Evolutionary conservation across 1,284 basidiomycete species (phyloP), one percentile per base, ranked within the genome.

Genomic region (Pseudomicrostroma phylloplanum): DNA sequence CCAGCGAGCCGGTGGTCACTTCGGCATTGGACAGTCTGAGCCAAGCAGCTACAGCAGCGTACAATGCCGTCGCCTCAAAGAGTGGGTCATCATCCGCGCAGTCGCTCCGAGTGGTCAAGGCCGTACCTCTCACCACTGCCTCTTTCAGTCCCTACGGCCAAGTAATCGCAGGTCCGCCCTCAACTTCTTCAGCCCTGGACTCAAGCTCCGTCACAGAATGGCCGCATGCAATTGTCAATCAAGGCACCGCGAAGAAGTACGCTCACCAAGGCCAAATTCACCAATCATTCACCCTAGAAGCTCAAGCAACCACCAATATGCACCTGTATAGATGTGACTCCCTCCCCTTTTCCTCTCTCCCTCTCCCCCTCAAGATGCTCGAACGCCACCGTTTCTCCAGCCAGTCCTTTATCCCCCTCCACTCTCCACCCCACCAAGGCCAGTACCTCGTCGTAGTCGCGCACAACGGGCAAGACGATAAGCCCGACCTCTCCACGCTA

Each of bases 361-460:
- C 72, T 13, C 73, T 73, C n/a, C 60, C 62, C 30, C 67, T 76
- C 41, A 68, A 69, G 49, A 61, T 77, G 55, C 63, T 77, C 7
- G 75, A 77, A 49, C 58, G 74, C 26, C 75, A 77, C 55, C 55
- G 67, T n/a, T 72, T 71, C 58, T 76, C 72, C 12, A 71, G 66
- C 8, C 75, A 77, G 59, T 62, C 68, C 7, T 77, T 77, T 25
- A 55, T 77, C 40, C 75, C 75, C 2, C 64, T 76, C 63, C 65
- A 66, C 0, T 58, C 64, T 11, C 56, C 43, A 11, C 15, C 12
- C 19, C 62, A 61, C 1, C 65, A 70, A 46, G 56, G 70, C 2
- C 71, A 70, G 9, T 77, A 68, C 63, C 60, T 77, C 13, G 74
- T 77, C 40, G 70, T 77, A 48, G 75, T 77, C 13, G 75, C 74